Percentiles rank a stretch among this genome's conserved stretches.
phyloP scores from a whole-genome alignment of 345 rosid species.

The Lepidium aucheri region DNA sequence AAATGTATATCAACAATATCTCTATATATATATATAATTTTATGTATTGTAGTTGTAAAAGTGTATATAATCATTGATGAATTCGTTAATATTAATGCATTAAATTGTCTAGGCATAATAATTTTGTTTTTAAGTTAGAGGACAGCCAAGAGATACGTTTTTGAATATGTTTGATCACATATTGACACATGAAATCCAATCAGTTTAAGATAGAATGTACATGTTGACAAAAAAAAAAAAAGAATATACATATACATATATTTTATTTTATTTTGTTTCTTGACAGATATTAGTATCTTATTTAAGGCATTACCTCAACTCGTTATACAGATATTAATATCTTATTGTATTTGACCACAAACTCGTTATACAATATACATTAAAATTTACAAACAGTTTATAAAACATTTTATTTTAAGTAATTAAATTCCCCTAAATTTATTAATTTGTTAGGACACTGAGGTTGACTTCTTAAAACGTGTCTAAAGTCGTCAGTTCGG shows the following conservation, averaged over 20 bases:
- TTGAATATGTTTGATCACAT: slow-evolving; percentile 4
- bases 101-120: not conserved
- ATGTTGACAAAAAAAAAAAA: too few species aligned
- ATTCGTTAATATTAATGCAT: not conserved
- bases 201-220: not conserved
- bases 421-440: not conserved
- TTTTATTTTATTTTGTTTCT: too few species aligned
- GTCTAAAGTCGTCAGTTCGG: not conserved
- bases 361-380: not conserved
- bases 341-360: not conserved
- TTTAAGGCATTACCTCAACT: not conserved
- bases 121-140: not conserved
- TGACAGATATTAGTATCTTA: not conserved
- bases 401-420: too few species aligned
- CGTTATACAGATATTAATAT: not conserved
- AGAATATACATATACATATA: too few species aligned
- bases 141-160: slow-evolving; percentile 9
- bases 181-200: slow-evolving; percentile 3
- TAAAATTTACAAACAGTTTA: not conserved
- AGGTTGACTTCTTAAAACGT: slow-evolving; percentile 8
- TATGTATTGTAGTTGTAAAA: too few species aligned
- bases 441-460: not conserved
- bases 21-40: too few species aligned
- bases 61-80: not conserved
- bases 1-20: too few species aligned